phyloP scores from a whole-genome alignment of 176 grass and related monocot genomes.

The Aegilops speltoides region DNA sequence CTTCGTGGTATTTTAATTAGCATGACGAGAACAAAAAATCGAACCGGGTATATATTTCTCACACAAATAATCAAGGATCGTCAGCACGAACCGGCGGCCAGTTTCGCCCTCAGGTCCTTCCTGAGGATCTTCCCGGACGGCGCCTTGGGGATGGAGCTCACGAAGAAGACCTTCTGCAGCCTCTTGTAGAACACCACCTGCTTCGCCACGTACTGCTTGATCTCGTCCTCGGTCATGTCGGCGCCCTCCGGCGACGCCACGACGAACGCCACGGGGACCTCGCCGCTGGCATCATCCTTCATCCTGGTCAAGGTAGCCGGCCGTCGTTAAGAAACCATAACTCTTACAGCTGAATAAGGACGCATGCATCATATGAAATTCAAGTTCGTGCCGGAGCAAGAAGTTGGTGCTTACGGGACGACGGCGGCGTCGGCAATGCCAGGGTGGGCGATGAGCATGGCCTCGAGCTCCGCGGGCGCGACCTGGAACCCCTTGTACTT shows the following conservation, averaged over 20 bases:
- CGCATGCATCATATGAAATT: neutral
- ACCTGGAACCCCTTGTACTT: conserved; percentile 96
- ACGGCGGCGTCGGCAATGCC: conserved; percentile 68
- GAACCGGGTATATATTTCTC: neutral
- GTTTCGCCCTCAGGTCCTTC: conserved; percentile 76
- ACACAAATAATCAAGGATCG: neutral
- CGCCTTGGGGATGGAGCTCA: conserved; percentile 68
- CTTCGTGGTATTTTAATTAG: neutral
- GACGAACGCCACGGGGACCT: conserved; percentile 79
- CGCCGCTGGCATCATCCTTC: conserved; percentile 71
- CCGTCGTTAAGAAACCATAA: neutral
- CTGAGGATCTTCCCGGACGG: conserved; percentile 86
- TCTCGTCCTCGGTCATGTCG: conserved; percentile 66
- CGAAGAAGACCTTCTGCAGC: conserved; percentile 71
- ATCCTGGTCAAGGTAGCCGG: conserved; percentile 31
- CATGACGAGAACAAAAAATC: neutral
- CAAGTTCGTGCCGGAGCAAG: neutral
- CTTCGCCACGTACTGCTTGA: conserved; percentile 78
- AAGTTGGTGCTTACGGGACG: conserved; percentile 52
- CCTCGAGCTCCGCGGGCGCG: conserved; percentile 82
- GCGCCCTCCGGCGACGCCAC: conserved; percentile 28
- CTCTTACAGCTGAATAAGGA: neutral
- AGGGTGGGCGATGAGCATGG: conserved; percentile 70
- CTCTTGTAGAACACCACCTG: conserved; percentile 96
- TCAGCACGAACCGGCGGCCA: conserved; percentile 41